These are phyloP conservation scores for Podospora conica DNA, from an alignment of 495 filamentous ascomycete species.

Conservation along the genomic window DNA sequence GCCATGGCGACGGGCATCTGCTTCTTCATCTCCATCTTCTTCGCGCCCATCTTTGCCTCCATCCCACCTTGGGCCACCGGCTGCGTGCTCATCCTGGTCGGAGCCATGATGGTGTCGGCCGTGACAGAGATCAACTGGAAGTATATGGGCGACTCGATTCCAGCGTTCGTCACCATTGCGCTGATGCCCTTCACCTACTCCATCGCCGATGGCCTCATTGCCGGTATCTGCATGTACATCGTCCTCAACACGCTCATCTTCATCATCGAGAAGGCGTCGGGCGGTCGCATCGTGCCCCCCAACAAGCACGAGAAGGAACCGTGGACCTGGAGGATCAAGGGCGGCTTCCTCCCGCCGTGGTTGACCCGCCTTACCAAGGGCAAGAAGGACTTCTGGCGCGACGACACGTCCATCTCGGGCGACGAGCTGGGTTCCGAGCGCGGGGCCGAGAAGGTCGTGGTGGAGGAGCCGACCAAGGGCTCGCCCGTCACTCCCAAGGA, in stretches of 20 bases:
- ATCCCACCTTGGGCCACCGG: slow-evolving; percentile 83
- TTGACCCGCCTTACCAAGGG: slow-evolving; percentile 52
- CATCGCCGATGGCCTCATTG: slow-evolving; percentile 72
- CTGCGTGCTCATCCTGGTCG: slow-evolving; percentile 73
- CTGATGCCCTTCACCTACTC: slow-evolving; percentile 83
- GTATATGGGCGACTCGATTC: slow-evolving; percentile 70
- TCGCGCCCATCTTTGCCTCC: slow-evolving; percentile 77
- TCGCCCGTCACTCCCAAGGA: not conserved
- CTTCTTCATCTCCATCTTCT: slow-evolving; percentile 83
- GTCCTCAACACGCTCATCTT: slow-evolving; percentile 60
- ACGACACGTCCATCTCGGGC: slow-evolving; percentile 2
- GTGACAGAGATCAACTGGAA: slow-evolving; percentile 77
- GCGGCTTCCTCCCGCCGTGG: slow-evolving; percentile 67
- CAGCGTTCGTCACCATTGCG: slow-evolving; percentile 72
- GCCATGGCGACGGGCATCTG: slow-evolving; percentile 68
- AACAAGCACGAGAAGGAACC: slow-evolving; percentile 67
- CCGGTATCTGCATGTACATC: slow-evolving; percentile 67
- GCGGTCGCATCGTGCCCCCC: slow-evolving; percentile 62
- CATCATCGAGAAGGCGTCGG: slow-evolving; percentile 55
- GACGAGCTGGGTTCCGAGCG: slow-evolving; percentile 6
- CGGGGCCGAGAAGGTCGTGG: not conserved
- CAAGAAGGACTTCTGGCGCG: slow-evolving; percentile 42
- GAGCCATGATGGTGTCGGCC: slow-evolving; percentile 70
- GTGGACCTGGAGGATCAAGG: slow-evolving; percentile 64
- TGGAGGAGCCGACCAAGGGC: slow-evolving; percentile 6